Percentiles rank a stretch among this genome's conserved stretches.
phyloP scores from a whole-genome alignment of 2,329 filamentous ascomycete species.

The Pestalotiopsis sp. region DNA sequence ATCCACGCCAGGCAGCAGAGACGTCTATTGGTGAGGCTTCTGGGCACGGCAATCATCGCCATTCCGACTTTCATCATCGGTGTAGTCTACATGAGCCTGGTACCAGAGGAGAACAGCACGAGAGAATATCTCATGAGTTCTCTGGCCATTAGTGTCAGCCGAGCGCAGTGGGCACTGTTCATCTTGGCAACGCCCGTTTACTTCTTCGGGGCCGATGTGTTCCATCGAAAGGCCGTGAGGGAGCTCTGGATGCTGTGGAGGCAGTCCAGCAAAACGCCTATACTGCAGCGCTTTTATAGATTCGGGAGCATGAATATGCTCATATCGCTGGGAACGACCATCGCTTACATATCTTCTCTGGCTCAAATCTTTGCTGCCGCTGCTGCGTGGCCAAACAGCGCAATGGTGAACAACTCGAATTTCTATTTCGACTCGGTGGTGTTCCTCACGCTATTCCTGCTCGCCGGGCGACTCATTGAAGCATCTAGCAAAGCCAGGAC shows the following conservation, averaged over 20 bases:
- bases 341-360: conserved; percentile 84
- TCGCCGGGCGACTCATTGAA: conserved; percentile 75
- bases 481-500: conserved; percentile 91
- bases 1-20: conserved; percentile 73
- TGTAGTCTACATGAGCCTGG: conserved; percentile 87
- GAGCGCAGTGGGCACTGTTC: conserved; percentile 79
- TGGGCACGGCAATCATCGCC: conserved; percentile 69
- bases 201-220: conserved; percentile 83
- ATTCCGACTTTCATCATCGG: conserved; percentile 87
- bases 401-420: conserved; percentile 49
- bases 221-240: conserved; percentile 78
- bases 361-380: conserved; percentile 73
- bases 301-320: conserved; percentile 98
- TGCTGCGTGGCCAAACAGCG: conserved; percentile 40
- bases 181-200: conserved; percentile 85
- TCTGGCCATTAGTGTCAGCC: conserved; percentile 72
- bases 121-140: conserved; percentile 71
- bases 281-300: conserved; percentile 79
- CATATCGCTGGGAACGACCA: conserved; percentile 84
- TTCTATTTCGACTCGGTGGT: conserved; percentile 93
- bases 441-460: conserved; percentile 86
- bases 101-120: conserved; percentile 59
- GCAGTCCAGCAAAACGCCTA: conserved; percentile 69
- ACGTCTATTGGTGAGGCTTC: conserved; percentile 69
- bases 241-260: conserved; percentile 81